Percentiles rank a stretch among this genome's conserved stretches.
Evolutionary conservation across 345 rosid species (phyloP).

Genomic region (Eucalyptus curtisii): DNA sequence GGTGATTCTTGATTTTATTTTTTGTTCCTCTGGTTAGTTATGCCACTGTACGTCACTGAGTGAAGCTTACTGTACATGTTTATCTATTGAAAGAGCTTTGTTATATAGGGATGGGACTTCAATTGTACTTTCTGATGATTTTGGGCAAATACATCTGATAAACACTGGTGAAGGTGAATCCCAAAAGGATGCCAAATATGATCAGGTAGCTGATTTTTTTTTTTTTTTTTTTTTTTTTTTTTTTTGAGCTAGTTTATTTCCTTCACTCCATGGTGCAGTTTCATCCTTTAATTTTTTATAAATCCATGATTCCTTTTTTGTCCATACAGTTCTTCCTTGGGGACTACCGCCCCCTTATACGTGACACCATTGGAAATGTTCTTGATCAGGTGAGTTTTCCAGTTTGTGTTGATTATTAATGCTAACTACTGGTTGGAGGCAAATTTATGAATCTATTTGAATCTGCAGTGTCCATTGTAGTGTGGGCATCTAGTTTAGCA

Average conservation of each 20-base stretch:
- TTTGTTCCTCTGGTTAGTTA: not conserved
- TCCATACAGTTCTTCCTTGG: constrained; percentile 89
- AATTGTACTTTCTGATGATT: constrained; percentile 97
- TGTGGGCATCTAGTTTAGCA: not conserved
- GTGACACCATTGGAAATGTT: constrained; percentile 74
- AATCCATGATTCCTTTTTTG: constrained; percentile 1
- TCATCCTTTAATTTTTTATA: not conserved
- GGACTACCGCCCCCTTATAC: constrained; percentile 92
- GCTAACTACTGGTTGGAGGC: not conserved
- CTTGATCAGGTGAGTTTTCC: constrained; percentile 80
- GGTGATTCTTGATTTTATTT: not conserved
- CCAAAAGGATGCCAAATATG: constrained; percentile 87
- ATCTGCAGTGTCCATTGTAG: not conserved
- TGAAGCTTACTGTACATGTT: not conserved
- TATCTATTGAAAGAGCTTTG: not conserved
- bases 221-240: not conserved
- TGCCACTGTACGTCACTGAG: not conserved
- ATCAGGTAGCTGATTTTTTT: constrained; percentile 50
- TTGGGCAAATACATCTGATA: constrained; percentile 90
- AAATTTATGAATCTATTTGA: not conserved
- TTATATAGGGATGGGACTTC: constrained; percentile 89
- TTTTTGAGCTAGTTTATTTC: not conserved
- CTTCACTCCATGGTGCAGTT: not conserved
- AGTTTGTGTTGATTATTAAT: not conserved
- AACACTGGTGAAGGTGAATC: constrained; percentile 99